Evolutionary conservation across 2,329 filamentous ascomycete genomes (phyloP), one percentile per base, ranked within the genome.

Genomic region (Claviceps sp.): DNA sequence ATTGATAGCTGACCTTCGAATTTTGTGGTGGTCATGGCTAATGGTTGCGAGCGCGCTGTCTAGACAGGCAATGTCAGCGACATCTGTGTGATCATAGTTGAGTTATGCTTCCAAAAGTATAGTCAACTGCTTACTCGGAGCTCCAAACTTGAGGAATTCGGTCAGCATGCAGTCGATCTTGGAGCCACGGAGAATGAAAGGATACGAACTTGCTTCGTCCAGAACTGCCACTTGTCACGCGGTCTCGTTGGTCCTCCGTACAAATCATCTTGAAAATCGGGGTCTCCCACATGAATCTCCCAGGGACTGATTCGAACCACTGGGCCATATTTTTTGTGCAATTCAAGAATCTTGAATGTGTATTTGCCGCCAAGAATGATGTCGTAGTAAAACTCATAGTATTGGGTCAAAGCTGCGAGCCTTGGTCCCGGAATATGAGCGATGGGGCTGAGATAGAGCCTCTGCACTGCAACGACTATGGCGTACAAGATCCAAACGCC

Each of bases 371-470:
- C 64, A 5, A 67, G 60, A 43, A 70, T 51, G 20, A 72, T 61
- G 51, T 74, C 70, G 53, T 72, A 72, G 58, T 72, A 74, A 48
- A 66, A 65, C 55, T 70, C 68, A 52, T 70, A 70, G 60, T 64
- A 68, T 49, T 65, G 60, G 48, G 67, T 69, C 47, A 68, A 56
- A 4, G 67, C 68, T 26, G 69, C 67, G 36, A 71, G 61, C 55
- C 58, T 67, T 49, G 68, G 68, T 3, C 69, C 69, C 0, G 69
- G 68, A 46, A 71, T 63, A 50, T 63, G 61, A 47, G 67, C 61
- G 40, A 70, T 61, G 11, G 69, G 67, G 52, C 68, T 69, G 50
- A 70, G 59, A 57, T 61, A 68, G 24, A 70, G 55, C 48, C 68
- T 59, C 49, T 60, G 59, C 50, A 67, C 55, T 11, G 61, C 60